A percentile compares a stretch with the other conserved stretches of the same genome.
Conservation (phyloP, 208 protist genomes). For the Trypanosomatidae sp. region DNA sequence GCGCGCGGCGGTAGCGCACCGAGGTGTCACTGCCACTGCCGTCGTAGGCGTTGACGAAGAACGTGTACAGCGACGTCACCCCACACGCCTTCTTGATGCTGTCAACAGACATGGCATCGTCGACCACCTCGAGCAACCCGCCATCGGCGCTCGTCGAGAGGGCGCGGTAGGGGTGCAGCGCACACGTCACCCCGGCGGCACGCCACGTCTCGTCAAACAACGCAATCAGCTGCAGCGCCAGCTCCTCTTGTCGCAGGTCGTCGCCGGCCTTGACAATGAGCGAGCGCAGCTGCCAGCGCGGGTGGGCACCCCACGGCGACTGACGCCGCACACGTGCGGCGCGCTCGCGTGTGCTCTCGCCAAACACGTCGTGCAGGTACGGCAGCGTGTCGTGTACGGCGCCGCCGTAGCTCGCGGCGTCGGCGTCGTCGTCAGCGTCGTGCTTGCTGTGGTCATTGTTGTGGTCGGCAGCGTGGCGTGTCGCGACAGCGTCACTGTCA, state of each 20-base stretch:
- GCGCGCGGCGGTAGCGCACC: slow-evolving; percentile 34
- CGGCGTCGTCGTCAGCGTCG: background rate
- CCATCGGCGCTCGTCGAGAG: slow-evolving; percentile 58
- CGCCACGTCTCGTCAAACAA: slow-evolving; percentile 77
- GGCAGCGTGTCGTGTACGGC: slow-evolving; percentile 9
- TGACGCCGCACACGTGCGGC: slow-evolving; percentile 24
- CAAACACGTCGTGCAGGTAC: slow-evolving; percentile 37
- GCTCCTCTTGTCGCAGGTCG: slow-evolving; percentile 88
- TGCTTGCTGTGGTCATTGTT: background rate
- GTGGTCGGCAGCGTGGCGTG: background rate
- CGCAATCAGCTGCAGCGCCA: slow-evolving; percentile 87
- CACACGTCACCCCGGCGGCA: slow-evolving; percentile 71
- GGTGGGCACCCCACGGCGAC: slow-evolving; percentile 71
- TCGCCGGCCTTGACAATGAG: slow-evolving; percentile 90
- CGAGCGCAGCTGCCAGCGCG: slow-evolving; percentile 69
- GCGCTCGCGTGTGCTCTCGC: slow-evolving; percentile 37
- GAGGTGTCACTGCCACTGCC: slow-evolving; percentile 27
- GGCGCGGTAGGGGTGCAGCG: slow-evolving; percentile 67
- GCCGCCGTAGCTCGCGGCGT: slow-evolving; percentile 1
- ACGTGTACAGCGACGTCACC: slow-evolving; percentile 53
- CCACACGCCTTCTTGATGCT: slow-evolving; percentile 79
- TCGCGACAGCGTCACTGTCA: background rate
- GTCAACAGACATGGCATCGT: slow-evolving; percentile 83
- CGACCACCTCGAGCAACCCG: slow-evolving; percentile 83
- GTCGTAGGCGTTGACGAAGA: slow-evolving; percentile 67